phyloP scores from a whole-genome alignment of 2,329 filamentous ascomycete species.

The Phialemoniopsis sp. region DNA sequence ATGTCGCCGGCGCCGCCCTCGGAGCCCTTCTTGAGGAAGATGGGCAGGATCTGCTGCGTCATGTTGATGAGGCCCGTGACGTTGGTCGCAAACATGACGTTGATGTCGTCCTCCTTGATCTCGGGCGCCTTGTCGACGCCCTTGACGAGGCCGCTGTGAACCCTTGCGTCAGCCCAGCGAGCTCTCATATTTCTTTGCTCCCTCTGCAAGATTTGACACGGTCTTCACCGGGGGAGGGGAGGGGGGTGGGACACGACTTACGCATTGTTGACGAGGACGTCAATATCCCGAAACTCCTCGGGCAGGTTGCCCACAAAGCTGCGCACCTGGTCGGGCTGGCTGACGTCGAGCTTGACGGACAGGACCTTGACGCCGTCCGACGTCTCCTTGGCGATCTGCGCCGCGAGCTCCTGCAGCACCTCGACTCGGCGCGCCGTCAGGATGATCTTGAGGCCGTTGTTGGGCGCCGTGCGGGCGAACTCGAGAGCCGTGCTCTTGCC shows the following conservation, averaged over 20 bases:
- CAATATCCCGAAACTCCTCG: conserved; percentile 76
- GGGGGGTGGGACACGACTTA: conserved; percentile 37
- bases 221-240: too few relatives aligned
- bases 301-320: conserved; percentile 71
- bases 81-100: conserved; percentile 87
- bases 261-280: conserved; percentile 96
- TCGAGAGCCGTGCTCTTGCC: conserved; percentile 80
- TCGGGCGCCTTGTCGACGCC: conserved; percentile 82
- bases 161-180: too few relatives aligned
- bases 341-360: conserved; percentile 82
- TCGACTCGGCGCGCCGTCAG: conserved; percentile 86
- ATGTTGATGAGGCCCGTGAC: conserved; percentile 93
- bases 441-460: conserved; percentile 74
- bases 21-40: conserved; percentile 67
- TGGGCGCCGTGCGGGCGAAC: conserved; percentile 81
- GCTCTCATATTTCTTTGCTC: too few relatives aligned
- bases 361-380: conserved; percentile 78
- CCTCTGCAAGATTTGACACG: too few relatives aligned
- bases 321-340: conserved; percentile 69
- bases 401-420: conserved; percentile 68
- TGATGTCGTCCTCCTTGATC: conserved; percentile 78
- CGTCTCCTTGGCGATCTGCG: conserved; percentile 71
- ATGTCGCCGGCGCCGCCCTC: conserved; percentile 84
- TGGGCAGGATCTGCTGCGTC: conserved; percentile 84
- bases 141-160: conserved; percentile 74